Percentiles rank a stretch among this genome's conserved stretches.
Evolutionary conservation across 2,329 filamentous ascomycete species (phyloP).

Genomic region (Calcarisporium arbuscula): DNA sequence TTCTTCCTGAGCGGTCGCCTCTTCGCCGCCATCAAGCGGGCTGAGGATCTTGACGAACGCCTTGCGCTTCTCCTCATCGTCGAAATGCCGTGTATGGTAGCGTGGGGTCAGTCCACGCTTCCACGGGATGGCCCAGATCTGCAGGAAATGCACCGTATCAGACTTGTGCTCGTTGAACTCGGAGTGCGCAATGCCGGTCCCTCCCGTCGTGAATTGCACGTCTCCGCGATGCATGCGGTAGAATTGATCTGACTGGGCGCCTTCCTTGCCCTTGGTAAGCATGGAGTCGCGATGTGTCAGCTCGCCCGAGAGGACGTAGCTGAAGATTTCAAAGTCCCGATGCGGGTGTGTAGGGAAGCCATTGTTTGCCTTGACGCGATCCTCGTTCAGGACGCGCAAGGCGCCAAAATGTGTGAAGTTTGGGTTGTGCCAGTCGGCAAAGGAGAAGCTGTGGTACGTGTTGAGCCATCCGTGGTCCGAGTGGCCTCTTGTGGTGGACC

Average conservation of each 20-base stretch:
- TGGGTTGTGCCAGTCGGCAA: constrained; percentile 66
- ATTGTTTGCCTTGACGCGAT: constrained; percentile 65
- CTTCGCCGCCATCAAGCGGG: constrained; percentile 59
- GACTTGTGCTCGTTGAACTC: constrained; percentile 72
- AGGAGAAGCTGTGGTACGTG: constrained; percentile 80
- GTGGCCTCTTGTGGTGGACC: constrained; percentile 66
- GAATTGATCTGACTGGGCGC: constrained; percentile 54
- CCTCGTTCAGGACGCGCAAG: constrained; percentile 82
- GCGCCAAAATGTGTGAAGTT: constrained; percentile 64
- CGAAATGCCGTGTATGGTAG: constrained; percentile 70
- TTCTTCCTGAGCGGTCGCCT: constrained; percentile 57
- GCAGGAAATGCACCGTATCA: constrained; percentile 74
- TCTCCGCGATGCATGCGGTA: constrained; percentile 70
- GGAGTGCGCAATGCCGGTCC: constrained; percentile 71
- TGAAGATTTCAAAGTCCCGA: constrained; percentile 84
- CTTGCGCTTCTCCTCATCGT: constrained; percentile 65
- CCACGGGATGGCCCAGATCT: constrained; percentile 85
- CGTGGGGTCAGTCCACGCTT: constrained; percentile 62
- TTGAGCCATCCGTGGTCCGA: constrained; percentile 83
- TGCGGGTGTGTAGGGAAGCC: constrained; percentile 85
- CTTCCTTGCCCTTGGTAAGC: constrained; percentile 63
- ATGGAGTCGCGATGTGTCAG: constrained; percentile 85
- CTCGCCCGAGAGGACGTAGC: constrained; percentile 78
- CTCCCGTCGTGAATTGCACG: constrained; percentile 87
- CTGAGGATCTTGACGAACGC: constrained; percentile 71